Evolutionary conservation across 345 rosid genomes (phyloP), one percentile per base, ranked within the genome.

Genomic region (Eucalyptus erythrocorys): DNA sequence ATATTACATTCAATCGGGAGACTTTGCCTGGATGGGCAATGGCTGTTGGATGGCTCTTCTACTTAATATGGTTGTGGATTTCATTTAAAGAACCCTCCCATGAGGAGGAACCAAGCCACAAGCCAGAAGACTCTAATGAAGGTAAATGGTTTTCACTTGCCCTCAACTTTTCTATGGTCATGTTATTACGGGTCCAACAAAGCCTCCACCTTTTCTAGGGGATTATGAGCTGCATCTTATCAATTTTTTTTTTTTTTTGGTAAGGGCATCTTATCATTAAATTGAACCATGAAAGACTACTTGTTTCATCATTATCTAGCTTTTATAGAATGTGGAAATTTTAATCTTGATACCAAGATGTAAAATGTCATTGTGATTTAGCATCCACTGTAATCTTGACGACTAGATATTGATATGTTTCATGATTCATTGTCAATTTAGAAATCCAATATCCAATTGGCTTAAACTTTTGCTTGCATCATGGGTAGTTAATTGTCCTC

Each of bases 1-100:
- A 94, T 89, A 66, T 98, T 9, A 97, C 99, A 27, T 95, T 98
- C 92, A 96, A 97, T 90, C 96, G 92, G 90, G 90, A 91, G 87
- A 97, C 99, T 88, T 91, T 97, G 90, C 99, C 99, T 53, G 99
- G 99, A 21, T 98, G 99, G 99, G 97, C 96, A 82, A 98, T 98
- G 99, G 93, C 99, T 87, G 92, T 93, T 59, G 98, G 97, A 48
- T 98, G 99, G 99, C 94, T 98, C 71, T 42, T 97, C 47, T 98
- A 98, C 94, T 94, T 98, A 90, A 61, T 95, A 87, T 94, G 99
- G 96, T 90, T 97, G 91, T 95, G 96, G 91, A 91, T 98, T 88
- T 96, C 98, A 85, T 98, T 98, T 90, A 93, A 34, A 91, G 99
- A 98, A 91, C 99, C 99, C 27, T 80, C 93, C 88, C 96, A 40